Evolutionary conservation across 805 yeast species (phyloP).

Genomic region (Candida multigemmis): DNA sequence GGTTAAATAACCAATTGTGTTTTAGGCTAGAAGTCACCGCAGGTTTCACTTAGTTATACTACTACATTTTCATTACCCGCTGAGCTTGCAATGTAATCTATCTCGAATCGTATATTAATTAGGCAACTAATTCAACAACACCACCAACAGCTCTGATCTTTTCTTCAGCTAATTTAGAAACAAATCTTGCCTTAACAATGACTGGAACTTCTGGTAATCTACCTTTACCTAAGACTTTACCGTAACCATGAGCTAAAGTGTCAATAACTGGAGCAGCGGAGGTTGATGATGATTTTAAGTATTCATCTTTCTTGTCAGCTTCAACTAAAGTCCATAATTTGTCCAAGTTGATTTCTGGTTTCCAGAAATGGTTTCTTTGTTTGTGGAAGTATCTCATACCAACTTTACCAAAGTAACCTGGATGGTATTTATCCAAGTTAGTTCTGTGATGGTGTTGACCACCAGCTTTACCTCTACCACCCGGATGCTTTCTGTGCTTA

Average conservation of each 20-base stretch:
- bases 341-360: slow-evolving; percentile 96
- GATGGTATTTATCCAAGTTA: slow-evolving; percentile 99
- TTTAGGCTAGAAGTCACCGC: no score
- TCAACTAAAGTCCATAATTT: slow-evolving; percentile 97
- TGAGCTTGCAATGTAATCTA: no score
- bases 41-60: no score
- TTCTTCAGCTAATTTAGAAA: slow-evolving; percentile 98
- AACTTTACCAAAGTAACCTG: slow-evolving; percentile 99
- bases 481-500: slow-evolving; percentile 99
- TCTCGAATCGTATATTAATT: no score
- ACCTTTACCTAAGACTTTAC: slow-evolving; percentile 99
- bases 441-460: slow-evolving; percentile 99
- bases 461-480: slow-evolving; percentile 99
- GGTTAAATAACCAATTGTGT: no score
- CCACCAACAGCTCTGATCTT: slow-evolving; percentile 99
- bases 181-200: slow-evolving; percentile 99
- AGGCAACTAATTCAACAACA: slow-evolving; percentile 98
- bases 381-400: slow-evolving; percentile 99
- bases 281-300: slow-evolving; percentile 74
- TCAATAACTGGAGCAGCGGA: slow-evolving; percentile 98
- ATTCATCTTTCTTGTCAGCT: slow-evolving; percentile 88
- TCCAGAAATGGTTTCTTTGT: slow-evolving; percentile 92
- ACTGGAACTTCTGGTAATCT: slow-evolving; percentile 96
- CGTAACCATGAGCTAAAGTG: slow-evolving; percentile 99
- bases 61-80: no score